Evolutionary conservation across 2,329 filamentous ascomycete genomes (phyloP), one percentile per base, ranked within the genome.

Genomic region (Zymoseptoria pseudotritici): DNA sequence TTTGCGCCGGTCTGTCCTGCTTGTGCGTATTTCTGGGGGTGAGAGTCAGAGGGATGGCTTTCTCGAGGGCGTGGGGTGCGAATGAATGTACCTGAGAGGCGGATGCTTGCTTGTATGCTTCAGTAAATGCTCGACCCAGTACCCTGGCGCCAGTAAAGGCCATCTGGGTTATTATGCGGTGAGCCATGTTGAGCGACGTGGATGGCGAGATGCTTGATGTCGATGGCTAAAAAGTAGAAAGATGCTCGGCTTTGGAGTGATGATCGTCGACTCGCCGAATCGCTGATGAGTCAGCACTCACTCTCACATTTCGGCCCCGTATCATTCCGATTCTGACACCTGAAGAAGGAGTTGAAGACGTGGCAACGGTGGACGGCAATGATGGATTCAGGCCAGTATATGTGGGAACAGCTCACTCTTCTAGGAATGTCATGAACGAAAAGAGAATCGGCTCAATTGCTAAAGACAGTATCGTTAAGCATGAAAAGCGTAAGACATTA

Each of bases 61-160:
- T 31, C 10, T 31, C 22, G n/a, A 6, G 21, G n/a, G 26, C 26
- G 50, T 7, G 26, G 10, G 17, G 29, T 11, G 2, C 22, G 46
- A 2, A 24, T 29, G 13, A 26, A n/a, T n/a, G 26, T 60, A 70
- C 68, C 64, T 72, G 70, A 3, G 91, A 88, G 36, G 93, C 93
- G 61, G 91, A 86, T 54, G 94, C 94, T 81, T 99, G 94, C 75
- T 90, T 91, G 80, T 95, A 99, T 53, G 94, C 94, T 79, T 97
- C 94, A 70, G 86, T 81, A 74, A 97, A 94, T 70, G 94, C 92
- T 69, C 92, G 90, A 66, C 92, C 91, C 75, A 99, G 85, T 69
- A 97, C 94, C 70, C 94, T 90, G 64, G 86, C 84, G 80, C 93
- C 93, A 71, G 91, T 91, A 67, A 97, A 76, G 77, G 97, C 86